Evolutionary conservation across 352 stramenopile species (phyloP).

Genomic region (Phytophthora crassamura): DNA sequence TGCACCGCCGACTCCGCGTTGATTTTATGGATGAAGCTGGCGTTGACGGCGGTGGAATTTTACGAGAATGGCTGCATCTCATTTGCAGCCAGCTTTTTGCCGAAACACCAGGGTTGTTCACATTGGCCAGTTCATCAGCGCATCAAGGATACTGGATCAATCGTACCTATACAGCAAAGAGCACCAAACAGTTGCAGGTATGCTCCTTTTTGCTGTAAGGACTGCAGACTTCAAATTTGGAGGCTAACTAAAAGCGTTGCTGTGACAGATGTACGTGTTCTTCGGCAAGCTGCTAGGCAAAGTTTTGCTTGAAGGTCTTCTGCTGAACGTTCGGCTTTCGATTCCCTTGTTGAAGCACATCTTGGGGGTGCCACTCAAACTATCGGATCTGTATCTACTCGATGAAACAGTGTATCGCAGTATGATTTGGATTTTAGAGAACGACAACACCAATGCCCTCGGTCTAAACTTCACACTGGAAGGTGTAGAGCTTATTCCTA

Average conservation of each 20-base stretch:
- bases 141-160: conserved; percentile 78
- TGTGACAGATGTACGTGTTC: conserved; percentile 80
- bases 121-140: conserved; percentile 43
- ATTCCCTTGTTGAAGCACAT: conserved; percentile 78
- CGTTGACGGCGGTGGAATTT: conserved; percentile 77
- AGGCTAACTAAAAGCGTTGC: conserved; percentile 2
- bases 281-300: conserved; percentile 77
- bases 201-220: background rate
- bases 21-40: conserved; percentile 88
- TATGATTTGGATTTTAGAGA: conserved; percentile 66
- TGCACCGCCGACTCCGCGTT: conserved; percentile 80
- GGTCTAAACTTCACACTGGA: conserved; percentile 72
- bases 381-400: conserved; percentile 68
- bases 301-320: conserved; percentile 71
- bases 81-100: conserved; percentile 72
- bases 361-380: conserved; percentile 59
- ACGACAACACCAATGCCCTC: conserved; percentile 59
- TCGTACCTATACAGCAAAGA: conserved; percentile 30
- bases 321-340: conserved; percentile 72
- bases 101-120: conserved; percentile 59
- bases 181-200: conserved; percentile 53
- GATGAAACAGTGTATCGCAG: conserved; percentile 81
- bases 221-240: background rate
- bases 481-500: conserved; percentile 65
- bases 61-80: conserved; percentile 84